Base-by-base conservation (phyloP, 345 rosid species). In the Psidium friedrichsthalianum region DNA sequence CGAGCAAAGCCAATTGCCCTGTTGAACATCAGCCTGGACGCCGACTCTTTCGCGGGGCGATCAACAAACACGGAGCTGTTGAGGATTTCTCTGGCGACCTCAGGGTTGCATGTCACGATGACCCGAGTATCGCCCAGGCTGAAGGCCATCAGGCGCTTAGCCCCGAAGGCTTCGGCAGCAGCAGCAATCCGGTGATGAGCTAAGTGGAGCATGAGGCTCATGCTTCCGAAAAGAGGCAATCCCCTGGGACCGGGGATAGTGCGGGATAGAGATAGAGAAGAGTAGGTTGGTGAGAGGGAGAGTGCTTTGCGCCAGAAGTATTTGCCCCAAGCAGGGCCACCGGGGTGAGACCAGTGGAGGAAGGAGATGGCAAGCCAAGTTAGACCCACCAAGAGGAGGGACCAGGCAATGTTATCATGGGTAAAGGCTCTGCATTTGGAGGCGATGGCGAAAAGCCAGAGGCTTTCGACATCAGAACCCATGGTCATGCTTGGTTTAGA, bases 1-100 rank as follows among this genome's bases (percentile, higher is more conserved):
- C 89, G 90, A 84, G 94, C 93, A 64, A 93, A 93, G 49, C 94
- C 94, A 29, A 93, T 93, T 5, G 94, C 90, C 42, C 94, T 85
- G 74, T 90, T 84, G 83, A 93, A 93, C 92, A 93, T 84, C 40
- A 93, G 90, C 24, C 89, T 59, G 78, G 89, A 89, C 11, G 94
- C 94, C 15, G 93, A 90, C 44, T 93, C 93, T 88, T 90, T 93
- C 12, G 90, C 85, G 2, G 94, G 94, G 74, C 94, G 94, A 51
- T 91, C 92, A 10, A 93, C 92, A 27, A 93, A 91, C 40, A 84
- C 90, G 0, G 94, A 86, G 84, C 93, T 90, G 89, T 87, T 89
- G 29, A 93, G 87, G 36, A 93, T 91, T 56, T 91, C 94, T 82
- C 86, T 90, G n/a, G 94, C 93, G 6, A 90, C 90, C 14, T 89